phyloP scores from a whole-genome alignment of 148 eudicot genomes.

The Rhododendron vialii region DNA sequence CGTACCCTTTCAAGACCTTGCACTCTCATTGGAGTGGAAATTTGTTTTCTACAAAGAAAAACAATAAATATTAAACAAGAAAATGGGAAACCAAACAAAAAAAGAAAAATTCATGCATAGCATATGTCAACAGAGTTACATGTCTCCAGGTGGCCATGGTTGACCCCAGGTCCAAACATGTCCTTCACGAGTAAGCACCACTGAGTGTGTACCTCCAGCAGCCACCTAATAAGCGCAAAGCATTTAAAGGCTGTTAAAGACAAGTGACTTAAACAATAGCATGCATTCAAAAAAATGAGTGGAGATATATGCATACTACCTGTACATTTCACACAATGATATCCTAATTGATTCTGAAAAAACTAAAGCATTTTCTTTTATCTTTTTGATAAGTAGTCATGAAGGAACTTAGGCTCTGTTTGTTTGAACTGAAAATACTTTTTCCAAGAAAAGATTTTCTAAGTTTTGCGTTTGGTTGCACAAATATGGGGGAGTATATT shows the following conservation, averaged over 20 bases:
- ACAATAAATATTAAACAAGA: conserved; percentile 5
- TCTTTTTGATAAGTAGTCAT: not conserved
- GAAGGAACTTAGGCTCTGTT: not conserved
- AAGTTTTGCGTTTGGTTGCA: not conserved
- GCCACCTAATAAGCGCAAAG: conserved; percentile 60
- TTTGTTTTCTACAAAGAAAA: conserved; percentile 66
- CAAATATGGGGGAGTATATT: not conserved
- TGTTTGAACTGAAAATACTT: not conserved
- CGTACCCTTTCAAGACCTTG: conserved; percentile 88
- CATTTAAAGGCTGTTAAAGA: conserved; percentile 6
- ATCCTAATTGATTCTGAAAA: not conserved
- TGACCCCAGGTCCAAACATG: conserved; percentile 99
- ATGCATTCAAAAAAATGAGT: not conserved
- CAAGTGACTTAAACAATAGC: not conserved
- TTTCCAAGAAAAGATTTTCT: not conserved
- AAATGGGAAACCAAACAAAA: not conserved
- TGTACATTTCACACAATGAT: not conserved
- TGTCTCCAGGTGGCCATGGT: conserved; percentile 99
- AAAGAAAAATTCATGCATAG: not conserved
- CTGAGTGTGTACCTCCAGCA: conserved; percentile 99
- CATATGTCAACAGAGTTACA: conserved; percentile 37
- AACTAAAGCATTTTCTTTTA: not conserved
- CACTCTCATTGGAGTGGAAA: conserved; percentile 84
- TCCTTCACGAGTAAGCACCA: conserved; percentile 91
- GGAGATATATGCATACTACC: not conserved